These are phyloP conservation scores for Limtongia smithiae DNA, from an alignment of 805 yeast genomes.

Conservation along the genomic window DNA sequence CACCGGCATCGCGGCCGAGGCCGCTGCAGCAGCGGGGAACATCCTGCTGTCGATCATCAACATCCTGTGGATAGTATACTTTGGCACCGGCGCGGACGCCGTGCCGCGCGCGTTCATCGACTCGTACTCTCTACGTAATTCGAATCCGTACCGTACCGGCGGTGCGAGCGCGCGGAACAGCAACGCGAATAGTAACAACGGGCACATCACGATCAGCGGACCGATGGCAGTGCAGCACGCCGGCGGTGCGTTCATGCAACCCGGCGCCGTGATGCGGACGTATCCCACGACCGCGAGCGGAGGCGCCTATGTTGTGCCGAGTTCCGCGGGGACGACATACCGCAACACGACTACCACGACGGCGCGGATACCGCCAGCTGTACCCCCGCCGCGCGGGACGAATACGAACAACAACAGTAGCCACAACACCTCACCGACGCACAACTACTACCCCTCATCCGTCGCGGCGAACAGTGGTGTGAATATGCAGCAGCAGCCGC, in stretches of 20 bases:
- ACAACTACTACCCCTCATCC: not conserved
- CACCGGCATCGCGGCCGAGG: slow-evolving; percentile 56
- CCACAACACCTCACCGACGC: too few species aligned
- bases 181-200: not conserved
- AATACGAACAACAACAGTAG: not conserved
- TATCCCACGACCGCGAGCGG: too few species aligned
- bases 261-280: too few species aligned
- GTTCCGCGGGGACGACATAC: too few species aligned
- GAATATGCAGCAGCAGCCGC: too few species aligned
- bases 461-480: too few species aligned
- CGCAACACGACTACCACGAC: not conserved
- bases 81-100: slow-evolving; percentile 87
- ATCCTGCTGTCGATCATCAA: slow-evolving; percentile 78
- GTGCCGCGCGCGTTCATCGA: slow-evolving; percentile 81
- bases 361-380: not conserved
- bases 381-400: not conserved
- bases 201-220: too few species aligned
- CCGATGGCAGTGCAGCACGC: too few species aligned
- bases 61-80: slow-evolving; percentile 75
- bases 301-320: too few species aligned
- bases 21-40: slow-evolving; percentile 92
- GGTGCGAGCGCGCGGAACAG: not conserved
- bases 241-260: too few species aligned
- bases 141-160: not conserved
- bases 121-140: slow-evolving; percentile 47